phyloP scores from a whole-genome alignment of 371 early-diverging fungal species.

The Mucor plumbeus region DNA sequence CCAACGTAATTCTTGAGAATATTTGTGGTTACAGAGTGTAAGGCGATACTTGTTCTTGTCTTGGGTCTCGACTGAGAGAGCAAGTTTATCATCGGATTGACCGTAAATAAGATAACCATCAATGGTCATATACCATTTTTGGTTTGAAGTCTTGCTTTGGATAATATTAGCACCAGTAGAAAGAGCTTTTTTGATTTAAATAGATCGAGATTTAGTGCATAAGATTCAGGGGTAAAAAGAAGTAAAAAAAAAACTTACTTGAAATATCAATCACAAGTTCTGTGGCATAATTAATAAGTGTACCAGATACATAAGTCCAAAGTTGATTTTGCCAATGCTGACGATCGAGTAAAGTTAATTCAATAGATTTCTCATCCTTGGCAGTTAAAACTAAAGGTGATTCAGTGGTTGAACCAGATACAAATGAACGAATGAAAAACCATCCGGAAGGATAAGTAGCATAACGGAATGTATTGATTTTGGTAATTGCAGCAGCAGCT shows the following conservation, averaged over 20 bases:
- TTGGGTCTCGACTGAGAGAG: slow-evolving; percentile 26
- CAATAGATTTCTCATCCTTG: slow-evolving; percentile 30
- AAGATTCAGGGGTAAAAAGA: neutral
- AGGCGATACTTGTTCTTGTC: slow-evolving; percentile 19
- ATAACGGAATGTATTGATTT: slow-evolving; percentile 39
- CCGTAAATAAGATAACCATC: slow-evolving; percentile 34
- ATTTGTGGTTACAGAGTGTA: slow-evolving; percentile 18
- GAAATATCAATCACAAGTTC: slow-evolving; percentile 47
- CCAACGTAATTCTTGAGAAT: slow-evolving; percentile 29
- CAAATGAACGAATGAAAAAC: slow-evolving; percentile 48
- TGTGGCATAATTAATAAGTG: slow-evolving; percentile 56
- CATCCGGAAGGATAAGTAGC: slow-evolving; percentile 50
- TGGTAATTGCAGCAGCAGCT: slow-evolving; percentile 25
- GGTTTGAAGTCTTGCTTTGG: slow-evolving; percentile 17
- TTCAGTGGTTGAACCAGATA: slow-evolving; percentile 39
- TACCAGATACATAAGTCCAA: slow-evolving; percentile 57
- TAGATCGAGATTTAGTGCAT: neutral
- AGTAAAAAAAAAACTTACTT: slow-evolving; percentile 31
- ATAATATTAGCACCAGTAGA: slow-evolving; percentile 24
- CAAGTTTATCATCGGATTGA: slow-evolving; percentile 28
- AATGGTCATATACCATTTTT: slow-evolving; percentile 31
- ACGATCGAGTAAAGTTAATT: slow-evolving; percentile 30
- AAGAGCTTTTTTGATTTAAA: slow-evolving; percentile 1
- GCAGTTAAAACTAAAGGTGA: slow-evolving; percentile 47
- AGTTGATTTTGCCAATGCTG: slow-evolving; percentile 53